Evolutionary conservation across 2,329 filamentous ascomycete species (phyloP).

Genomic region (Mollisiaceae sp.): DNA sequence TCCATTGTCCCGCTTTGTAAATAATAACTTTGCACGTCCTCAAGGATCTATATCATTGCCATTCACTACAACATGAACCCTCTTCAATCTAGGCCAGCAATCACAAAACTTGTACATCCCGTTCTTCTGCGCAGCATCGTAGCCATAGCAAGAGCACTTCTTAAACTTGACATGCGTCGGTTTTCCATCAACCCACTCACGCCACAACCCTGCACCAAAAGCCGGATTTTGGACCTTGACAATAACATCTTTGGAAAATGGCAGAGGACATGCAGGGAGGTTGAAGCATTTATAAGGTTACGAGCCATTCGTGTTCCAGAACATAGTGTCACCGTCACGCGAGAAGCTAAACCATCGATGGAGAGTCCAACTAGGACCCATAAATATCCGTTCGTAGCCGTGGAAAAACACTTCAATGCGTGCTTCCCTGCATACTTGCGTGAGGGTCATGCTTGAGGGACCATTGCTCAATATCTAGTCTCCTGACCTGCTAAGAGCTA

Average conservation of each 20-base stretch:
- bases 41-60: too few relatives aligned
- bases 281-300: not conserved
- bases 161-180: not conserved
- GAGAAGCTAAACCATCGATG: not conserved
- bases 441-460: not conserved
- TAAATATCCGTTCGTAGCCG: not conserved
- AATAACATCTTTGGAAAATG: not conserved
- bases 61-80: not conserved
- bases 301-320: not conserved
- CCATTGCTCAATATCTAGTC: not conserved
- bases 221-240: not conserved
- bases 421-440: not conserved
- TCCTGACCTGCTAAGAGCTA: not conserved
- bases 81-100: not conserved
- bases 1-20: too few relatives aligned
- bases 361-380: not conserved
- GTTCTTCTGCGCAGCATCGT: not conserved
- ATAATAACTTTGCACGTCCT: too few relatives aligned
- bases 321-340: not conserved
- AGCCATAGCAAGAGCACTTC: not conserved
- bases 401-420: not conserved
- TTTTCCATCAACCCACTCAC: not conserved
- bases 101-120: not conserved
- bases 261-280: not conserved
- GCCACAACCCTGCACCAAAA: not conserved